These are phyloP conservation scores for Discostella stelligera DNA, from an alignment of 352 stramenopile species.

Conservation along the genomic window DNA sequence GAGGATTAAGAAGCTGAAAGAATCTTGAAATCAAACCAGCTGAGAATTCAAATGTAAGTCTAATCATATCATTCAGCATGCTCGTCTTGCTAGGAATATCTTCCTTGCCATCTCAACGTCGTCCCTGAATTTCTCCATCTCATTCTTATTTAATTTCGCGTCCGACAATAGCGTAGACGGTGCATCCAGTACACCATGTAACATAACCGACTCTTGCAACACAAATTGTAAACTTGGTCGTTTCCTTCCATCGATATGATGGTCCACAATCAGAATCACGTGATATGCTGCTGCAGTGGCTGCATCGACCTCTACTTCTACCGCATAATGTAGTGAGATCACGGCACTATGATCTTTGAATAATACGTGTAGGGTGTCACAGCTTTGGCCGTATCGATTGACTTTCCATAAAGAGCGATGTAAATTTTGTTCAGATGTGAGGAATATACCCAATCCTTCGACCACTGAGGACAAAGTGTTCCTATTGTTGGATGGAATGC, in stretches of 20 bases:
- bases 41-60: neutral
- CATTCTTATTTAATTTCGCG: conserved; percentile 26
- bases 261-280: conserved; percentile 40
- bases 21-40: neutral
- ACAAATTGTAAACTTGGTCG: conserved; percentile 60
- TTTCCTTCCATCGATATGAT: conserved; percentile 45
- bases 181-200: conserved; percentile 71
- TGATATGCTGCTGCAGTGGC: conserved; percentile 11
- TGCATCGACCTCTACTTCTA: conserved; percentile 15
- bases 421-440: conserved; percentile 59
- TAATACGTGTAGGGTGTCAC: conserved; percentile 53
- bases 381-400: conserved; percentile 34
- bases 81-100: conserved; percentile 56
- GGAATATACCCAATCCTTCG: conserved; percentile 56
- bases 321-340: conserved; percentile 41
- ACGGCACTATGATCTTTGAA: conserved; percentile 70
- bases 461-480: conserved; percentile 40
- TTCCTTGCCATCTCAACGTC: conserved; percentile 50
- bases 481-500: conserved; percentile 38
- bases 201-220: conserved; percentile 70
- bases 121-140: conserved; percentile 34
- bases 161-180: conserved; percentile 52
- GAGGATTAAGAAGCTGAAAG: neutral
- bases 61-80: conserved; percentile 25
- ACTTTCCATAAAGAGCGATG: conserved; percentile 44